phyloP scores from a whole-genome alignment of 768 basidiomycete species.

The Tulasnella sp. region DNA sequence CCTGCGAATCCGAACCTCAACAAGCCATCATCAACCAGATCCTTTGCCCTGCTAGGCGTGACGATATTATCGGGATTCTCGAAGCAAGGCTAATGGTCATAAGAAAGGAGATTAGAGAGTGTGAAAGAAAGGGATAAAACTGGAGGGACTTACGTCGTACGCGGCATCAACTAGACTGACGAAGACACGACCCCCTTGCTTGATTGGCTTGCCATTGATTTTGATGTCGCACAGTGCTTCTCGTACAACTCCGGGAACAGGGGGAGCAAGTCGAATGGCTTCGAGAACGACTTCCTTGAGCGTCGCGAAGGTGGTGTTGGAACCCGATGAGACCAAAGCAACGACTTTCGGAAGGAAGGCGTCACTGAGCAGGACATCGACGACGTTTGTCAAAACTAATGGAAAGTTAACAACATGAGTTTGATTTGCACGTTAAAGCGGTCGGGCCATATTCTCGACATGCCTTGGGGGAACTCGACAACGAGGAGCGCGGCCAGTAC shows the following conservation, averaged over 20 bases:
- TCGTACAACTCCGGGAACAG: not conserved
- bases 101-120: not conserved
- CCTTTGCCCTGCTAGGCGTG: not conserved
- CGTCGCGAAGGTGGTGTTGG: not conserved
- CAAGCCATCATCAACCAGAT: not conserved
- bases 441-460: not conserved
- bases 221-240: not conserved
- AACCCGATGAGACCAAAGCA: not conserved
- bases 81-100: not conserved
- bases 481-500: not conserved
- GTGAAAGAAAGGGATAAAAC: not conserved
- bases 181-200: not conserved
- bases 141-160: slow-evolving; percentile 17
- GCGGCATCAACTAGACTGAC: slow-evolving; percentile 8
- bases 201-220: slow-evolving; percentile 2
- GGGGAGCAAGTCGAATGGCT: slow-evolving; percentile 12
- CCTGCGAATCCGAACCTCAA: not conserved
- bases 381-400: slow-evolving; percentile 17
- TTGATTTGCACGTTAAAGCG: not conserved
- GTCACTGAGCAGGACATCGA: slow-evolving; percentile 25
- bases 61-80: slow-evolving; percentile 1
- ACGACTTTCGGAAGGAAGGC: not conserved
- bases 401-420: not conserved
- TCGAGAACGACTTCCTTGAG: slow-evolving; percentile 14
- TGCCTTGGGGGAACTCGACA: slow-evolving; percentile 20